Evolutionary conservation across 169 alveolate species (phyloP).

Genomic region (Plasmodium vivax): DNA sequence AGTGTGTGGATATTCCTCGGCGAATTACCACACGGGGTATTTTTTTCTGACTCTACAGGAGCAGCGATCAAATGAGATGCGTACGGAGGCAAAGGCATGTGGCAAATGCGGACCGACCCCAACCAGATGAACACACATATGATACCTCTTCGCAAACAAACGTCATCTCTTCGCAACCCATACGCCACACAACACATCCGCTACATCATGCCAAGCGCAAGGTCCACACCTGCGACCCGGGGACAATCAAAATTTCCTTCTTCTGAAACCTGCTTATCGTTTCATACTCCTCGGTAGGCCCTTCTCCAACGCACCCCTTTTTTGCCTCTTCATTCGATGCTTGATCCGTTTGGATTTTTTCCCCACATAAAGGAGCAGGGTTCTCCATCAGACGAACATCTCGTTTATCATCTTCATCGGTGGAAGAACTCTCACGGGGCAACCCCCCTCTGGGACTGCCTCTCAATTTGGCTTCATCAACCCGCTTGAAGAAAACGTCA

Average conservation of each 20-base stretch:
- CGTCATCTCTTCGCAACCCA: background rate
- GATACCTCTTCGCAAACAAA: background rate
- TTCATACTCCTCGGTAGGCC: background rate
- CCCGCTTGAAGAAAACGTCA: slow-evolving; percentile 18
- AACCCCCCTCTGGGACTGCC: background rate
- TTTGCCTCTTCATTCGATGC: background rate
- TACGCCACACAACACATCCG: background rate
- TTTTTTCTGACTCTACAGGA: background rate
- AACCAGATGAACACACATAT: background rate
- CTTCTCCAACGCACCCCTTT: background rate
- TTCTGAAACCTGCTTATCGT: slow-evolving; percentile 58
- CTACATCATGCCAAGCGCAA: slow-evolving; percentile 15
- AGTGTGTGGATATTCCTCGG: background rate
- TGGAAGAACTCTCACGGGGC: background rate
- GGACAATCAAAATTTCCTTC: slow-evolving; percentile 35
- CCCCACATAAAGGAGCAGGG: background rate
- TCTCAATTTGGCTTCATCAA: background rate
- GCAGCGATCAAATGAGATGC: background rate
- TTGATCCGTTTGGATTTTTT: background rate
- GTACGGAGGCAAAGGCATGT: background rate
- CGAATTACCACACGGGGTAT: background rate
- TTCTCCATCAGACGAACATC: slow-evolving; percentile 6
- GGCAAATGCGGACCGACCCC: background rate
- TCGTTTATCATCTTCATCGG: background rate
- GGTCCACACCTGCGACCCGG: slow-evolving; percentile 64